These are phyloP conservation scores for Fusarium subtropicale DNA, from an alignment of 2,329 filamentous ascomycete genomes.

Conservation along the genomic window DNA sequence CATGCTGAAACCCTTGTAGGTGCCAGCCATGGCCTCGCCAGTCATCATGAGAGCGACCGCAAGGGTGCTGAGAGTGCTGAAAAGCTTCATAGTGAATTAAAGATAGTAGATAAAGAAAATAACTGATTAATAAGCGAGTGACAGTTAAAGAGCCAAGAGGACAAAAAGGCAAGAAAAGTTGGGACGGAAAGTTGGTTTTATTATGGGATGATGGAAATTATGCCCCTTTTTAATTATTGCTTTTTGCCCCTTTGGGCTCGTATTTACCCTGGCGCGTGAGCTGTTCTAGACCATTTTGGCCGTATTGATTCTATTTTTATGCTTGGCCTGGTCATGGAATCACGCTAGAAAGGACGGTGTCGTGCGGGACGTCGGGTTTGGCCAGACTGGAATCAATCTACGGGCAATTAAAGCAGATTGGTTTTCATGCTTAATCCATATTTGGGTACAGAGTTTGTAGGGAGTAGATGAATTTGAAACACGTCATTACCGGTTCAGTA, in stretches of 20 bases:
- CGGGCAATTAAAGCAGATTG: conserved; percentile 9
- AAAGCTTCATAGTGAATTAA: conserved; percentile 36
- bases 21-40: conserved; percentile 38
- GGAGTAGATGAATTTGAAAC: background rate
- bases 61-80: conserved; percentile 30
- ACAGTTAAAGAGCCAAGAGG: conserved; percentile 7
- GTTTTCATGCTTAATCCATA: conserved; percentile 1
- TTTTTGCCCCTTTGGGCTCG: conserved; percentile 10
- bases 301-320: conserved; percentile 23
- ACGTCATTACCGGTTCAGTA: background rate
- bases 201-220: conserved; percentile 19
- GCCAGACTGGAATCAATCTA: background rate
- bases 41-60: conserved; percentile 37
- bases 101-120: no score
- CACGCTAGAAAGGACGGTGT: conserved; percentile 5
- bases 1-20: conserved; percentile 44
- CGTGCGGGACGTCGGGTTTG: background rate
- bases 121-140: conserved; percentile 24
- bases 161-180: background rate
- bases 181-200: conserved; percentile 7
- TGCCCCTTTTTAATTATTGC: conserved; percentile 20
- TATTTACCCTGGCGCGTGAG: conserved; percentile 11
- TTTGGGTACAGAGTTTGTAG: background rate
- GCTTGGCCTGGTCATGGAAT: background rate
- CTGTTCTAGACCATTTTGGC: conserved; percentile 19